Evolutionary conservation across 139 green algal genomes (phyloP).

Genomic region (Eudorina sp.): DNA sequence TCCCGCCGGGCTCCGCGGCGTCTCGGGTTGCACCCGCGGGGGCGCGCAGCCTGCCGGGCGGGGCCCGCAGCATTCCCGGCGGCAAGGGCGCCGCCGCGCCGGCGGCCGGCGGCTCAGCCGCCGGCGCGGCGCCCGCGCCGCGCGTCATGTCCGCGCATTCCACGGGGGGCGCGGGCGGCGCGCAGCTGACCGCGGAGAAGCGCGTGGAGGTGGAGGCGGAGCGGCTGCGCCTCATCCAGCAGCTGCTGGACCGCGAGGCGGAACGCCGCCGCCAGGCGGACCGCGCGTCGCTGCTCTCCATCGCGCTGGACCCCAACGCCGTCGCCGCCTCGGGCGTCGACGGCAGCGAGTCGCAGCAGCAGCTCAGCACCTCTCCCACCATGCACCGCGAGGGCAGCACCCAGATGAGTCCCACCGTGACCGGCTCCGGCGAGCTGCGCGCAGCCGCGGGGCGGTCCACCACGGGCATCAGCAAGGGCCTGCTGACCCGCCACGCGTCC

Average conservation of each 20-base stretch:
- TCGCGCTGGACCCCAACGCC: not conserved
- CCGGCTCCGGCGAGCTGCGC: not conserved
- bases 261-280: constrained; percentile 1
- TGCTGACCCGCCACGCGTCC: not conserved
- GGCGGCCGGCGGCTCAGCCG: not conserved
- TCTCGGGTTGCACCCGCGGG: not conserved
- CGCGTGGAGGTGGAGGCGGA: constrained; percentile 79
- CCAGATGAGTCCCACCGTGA: not conserved
- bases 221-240: constrained; percentile 65
- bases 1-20: not conserved
- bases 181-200: constrained; percentile 50
- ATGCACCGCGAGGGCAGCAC: not conserved
- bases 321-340: not conserved
- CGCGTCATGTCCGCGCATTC: constrained; percentile 8
- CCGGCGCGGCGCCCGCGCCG: not conserved
- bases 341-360: not conserved
- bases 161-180: not conserved
- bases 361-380: not conserved
- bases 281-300: not conserved
- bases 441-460: not conserved
- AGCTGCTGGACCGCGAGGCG: constrained; percentile 60
- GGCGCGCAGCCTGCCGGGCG: not conserved
- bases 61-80: not conserved
- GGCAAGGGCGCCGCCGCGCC: not conserved
- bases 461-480: not conserved